phyloP scores from a whole-genome alignment of 2,329 filamentous ascomycete genomes.

The Pseudocercospora vitis region DNA sequence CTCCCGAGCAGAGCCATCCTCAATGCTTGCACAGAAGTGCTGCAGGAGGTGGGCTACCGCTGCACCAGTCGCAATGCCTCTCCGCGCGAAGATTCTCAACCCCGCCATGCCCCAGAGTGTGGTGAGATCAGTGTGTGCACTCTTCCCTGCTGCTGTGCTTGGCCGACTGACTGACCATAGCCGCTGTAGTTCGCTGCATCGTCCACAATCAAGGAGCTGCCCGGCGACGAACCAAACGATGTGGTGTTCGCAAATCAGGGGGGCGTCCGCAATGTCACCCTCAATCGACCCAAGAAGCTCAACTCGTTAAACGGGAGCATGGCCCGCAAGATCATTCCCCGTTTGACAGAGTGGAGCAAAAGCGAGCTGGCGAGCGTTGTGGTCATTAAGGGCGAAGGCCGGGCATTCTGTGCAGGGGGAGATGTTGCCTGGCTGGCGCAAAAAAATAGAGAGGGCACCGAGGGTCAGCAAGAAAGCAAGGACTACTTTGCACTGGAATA shows the following conservation, averaged over 20 bases:
- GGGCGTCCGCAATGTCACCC: slow-evolving; percentile 85
- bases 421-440: slow-evolving; percentile 79
- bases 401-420: slow-evolving; percentile 88
- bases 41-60: slow-evolving; percentile 43
- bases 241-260: slow-evolving; percentile 88
- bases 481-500: slow-evolving; percentile 96
- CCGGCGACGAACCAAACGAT: slow-evolving; percentile 77
- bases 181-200: slow-evolving; percentile 33
- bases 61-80: slow-evolving; percentile 64
- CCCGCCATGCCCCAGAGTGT: slow-evolving; percentile 26
- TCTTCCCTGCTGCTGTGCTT: slow-evolving; percentile 1
- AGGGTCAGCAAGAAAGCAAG: slow-evolving; percentile 71
- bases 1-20: slow-evolving; percentile 2
- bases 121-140: slow-evolving; percentile 22
- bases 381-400: slow-evolving; percentile 85
- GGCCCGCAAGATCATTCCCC: slow-evolving; percentile 88
- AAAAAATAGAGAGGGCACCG: slow-evolving; percentile 65
- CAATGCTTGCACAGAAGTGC: slow-evolving; percentile 50
- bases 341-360: slow-evolving; percentile 89
- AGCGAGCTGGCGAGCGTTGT: slow-evolving; percentile 92
- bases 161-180: slow-evolving; percentile 36
- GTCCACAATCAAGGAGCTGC: slow-evolving; percentile 53
- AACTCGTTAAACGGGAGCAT: slow-evolving; percentile 94
- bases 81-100: slow-evolving; percentile 60
- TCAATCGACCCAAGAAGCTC: slow-evolving; percentile 88